Percentiles rank a stretch among this genome's conserved stretches.
Conservation (phyloP, 495 filamentous ascomycete genomes). For the Penicillium alfredii region DNA sequence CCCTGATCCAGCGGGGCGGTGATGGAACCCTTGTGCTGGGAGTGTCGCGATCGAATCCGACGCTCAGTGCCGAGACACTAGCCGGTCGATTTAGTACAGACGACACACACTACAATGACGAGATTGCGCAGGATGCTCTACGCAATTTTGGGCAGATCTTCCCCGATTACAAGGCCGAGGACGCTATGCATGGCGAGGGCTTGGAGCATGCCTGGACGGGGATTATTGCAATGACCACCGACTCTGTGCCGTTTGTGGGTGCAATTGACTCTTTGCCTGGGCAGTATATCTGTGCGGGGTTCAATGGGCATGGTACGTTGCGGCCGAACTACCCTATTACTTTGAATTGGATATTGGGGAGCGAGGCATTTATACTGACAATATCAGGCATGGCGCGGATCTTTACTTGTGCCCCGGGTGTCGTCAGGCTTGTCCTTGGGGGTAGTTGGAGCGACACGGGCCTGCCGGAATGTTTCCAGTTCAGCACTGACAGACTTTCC, state of each 20-base stretch:
- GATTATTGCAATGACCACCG: constrained; percentile 30
- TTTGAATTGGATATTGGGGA: too few species aligned
- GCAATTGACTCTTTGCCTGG: constrained; percentile 20
- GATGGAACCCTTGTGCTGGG: constrained; percentile 28
- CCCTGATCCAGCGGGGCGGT: constrained; percentile 19
- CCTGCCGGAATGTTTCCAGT: constrained; percentile 26
- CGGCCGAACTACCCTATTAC: not conserved
- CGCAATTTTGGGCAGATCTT: constrained; percentile 18
- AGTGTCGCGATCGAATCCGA: constrained; percentile 26
- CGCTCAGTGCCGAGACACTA: constrained; percentile 16
- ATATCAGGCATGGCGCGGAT: constrained; percentile 28
- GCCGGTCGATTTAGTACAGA: constrained; percentile 20
- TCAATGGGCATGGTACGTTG: constrained; percentile 28
- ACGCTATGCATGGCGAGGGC: constrained; percentile 21
- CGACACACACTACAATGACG: constrained; percentile 21
- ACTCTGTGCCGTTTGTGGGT: constrained; percentile 29
- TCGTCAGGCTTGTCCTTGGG: constrained; percentile 22
- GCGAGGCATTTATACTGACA: not conserved
- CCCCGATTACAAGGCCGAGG: constrained; percentile 3
- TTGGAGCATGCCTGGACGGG: constrained; percentile 30
- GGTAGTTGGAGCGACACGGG: constrained; percentile 20
- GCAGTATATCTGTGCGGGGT: constrained; percentile 32
- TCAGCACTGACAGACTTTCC: constrained; percentile 14
- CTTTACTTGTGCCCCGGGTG: constrained; percentile 27
- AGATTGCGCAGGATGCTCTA: constrained; percentile 23